Percentiles rank a stretch among this genome's conserved stretches.
These are phyloP conservation scores for Acanthamoeba culbertsoni DNA, from an alignment of 208 protist species.

Conservation along the genomic window DNA sequence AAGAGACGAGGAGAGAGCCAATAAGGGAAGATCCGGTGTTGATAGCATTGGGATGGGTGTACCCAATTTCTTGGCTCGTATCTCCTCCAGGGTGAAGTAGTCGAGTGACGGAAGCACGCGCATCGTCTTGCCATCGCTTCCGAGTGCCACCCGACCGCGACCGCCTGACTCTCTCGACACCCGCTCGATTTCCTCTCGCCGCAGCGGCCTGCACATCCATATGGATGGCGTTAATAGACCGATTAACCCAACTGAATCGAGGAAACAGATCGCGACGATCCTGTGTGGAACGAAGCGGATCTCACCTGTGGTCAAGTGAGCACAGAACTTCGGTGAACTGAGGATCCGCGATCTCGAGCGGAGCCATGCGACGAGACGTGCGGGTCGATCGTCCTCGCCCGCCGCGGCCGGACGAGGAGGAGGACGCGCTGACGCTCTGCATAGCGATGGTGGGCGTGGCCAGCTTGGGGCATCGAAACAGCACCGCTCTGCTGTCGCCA, in stretches of 20 bases:
- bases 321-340: neutral
- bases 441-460: neutral
- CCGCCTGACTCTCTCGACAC: neutral
- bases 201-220: neutral
- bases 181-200: neutral
- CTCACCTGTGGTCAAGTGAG: constrained; percentile 1
- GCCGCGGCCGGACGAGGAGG: neutral
- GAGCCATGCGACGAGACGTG: too few species aligned
- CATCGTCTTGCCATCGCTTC: constrained; percentile 25
- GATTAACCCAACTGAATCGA: neutral
- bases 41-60: neutral
- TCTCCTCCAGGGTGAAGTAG: constrained; percentile 15
- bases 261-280: neutral
- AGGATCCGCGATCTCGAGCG: neutral
- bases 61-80: constrained; percentile 43
- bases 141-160: neutral
- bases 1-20: too few species aligned
- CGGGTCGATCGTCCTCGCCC: neutral
- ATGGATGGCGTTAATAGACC: neutral
- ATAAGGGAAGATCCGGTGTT: too few species aligned
- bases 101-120: neutral
- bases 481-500: constrained; percentile 39
- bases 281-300: neutral
- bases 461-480: neutral
- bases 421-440: neutral